phyloP scores from a whole-genome alignment of 345 rosid genomes.

The Eucalyptus lansdowneana region DNA sequence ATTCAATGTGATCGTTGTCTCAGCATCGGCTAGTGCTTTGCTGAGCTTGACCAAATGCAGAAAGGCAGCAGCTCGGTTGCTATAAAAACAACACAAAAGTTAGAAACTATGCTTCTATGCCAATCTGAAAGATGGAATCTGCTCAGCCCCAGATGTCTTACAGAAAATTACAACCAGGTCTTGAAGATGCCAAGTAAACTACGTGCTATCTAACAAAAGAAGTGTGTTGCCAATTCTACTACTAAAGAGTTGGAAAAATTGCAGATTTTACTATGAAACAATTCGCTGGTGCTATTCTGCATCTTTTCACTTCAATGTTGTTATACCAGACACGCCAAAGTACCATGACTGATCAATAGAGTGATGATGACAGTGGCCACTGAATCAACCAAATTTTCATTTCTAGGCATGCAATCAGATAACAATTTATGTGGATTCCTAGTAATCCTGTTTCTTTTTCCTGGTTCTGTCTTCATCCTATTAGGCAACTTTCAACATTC shows the following conservation, averaged over 20 bases:
- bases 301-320: not conserved
- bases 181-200: not conserved
- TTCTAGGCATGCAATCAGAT: not conserved
- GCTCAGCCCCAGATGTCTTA: not conserved
- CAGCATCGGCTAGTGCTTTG: slow-evolving; percentile 92
- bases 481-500: not conserved
- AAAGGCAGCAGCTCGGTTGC: slow-evolving; percentile 98
- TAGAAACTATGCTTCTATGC: not conserved
- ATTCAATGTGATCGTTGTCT: slow-evolving; percentile 65
- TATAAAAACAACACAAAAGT: slow-evolving; percentile 1
- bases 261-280: not conserved
- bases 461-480: not conserved
- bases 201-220: not conserved
- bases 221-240: not conserved
- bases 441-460: not conserved
- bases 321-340: not conserved
- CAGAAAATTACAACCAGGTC: not conserved
- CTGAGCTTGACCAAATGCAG: slow-evolving; percentile 77
- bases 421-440: not conserved
- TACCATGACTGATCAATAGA: not conserved
- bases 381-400: not conserved
- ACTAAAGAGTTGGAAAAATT: not conserved
- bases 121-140: not conserved
- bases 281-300: not conserved
- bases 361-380: not conserved